Conservation (phyloP, 345 rosid genomes). For the Carallia pectinifolia region DNA sequence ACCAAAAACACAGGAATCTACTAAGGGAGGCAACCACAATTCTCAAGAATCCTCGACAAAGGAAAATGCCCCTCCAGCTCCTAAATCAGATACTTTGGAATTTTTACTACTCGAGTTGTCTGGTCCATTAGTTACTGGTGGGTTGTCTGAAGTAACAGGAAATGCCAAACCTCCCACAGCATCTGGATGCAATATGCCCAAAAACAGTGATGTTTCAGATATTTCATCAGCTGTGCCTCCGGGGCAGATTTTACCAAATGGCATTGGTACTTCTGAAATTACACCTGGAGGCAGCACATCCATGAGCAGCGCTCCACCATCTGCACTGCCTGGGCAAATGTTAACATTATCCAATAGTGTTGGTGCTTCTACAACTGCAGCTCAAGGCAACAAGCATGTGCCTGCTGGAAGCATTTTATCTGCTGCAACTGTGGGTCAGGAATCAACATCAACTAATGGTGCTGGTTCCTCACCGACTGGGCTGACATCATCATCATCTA, state of each 20-base stretch:
- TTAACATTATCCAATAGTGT: slow-evolving; percentile 5
- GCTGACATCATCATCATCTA: not conserved
- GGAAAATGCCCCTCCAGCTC: slow-evolving; percentile 25
- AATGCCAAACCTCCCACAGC: slow-evolving; percentile 15
- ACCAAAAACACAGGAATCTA: slow-evolving; percentile 19
- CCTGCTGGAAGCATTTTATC: not conserved
- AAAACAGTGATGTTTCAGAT: slow-evolving; percentile 8
- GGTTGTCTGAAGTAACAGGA: slow-evolving; percentile 18
- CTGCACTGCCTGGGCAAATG: slow-evolving; percentile 22
- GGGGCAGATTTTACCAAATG: slow-evolving; percentile 16
- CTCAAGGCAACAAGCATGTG: slow-evolving; percentile 4
- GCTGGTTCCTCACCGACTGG: not conserved
- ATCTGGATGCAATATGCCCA: slow-evolving; percentile 15
- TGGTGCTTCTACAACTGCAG: slow-evolving; percentile 20
- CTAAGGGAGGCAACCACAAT: slow-evolving; percentile 26
- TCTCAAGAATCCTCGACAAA: slow-evolving; percentile 28
- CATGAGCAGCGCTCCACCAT: slow-evolving; percentile 9
- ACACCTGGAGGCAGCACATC: slow-evolving; percentile 20
- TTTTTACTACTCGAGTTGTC: slow-evolving; percentile 55
- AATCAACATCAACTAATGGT: not conserved
- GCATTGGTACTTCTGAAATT: slow-evolving; percentile 14
- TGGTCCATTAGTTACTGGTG: slow-evolving; percentile 26
- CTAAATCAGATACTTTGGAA: slow-evolving; percentile 54
- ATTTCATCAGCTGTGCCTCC: slow-evolving; percentile 14
- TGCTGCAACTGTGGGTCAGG: not conserved